Evolutionary conservation across 495 filamentous ascomycete genomes (phyloP).

Genomic region (Neurospora sp.): DNA sequence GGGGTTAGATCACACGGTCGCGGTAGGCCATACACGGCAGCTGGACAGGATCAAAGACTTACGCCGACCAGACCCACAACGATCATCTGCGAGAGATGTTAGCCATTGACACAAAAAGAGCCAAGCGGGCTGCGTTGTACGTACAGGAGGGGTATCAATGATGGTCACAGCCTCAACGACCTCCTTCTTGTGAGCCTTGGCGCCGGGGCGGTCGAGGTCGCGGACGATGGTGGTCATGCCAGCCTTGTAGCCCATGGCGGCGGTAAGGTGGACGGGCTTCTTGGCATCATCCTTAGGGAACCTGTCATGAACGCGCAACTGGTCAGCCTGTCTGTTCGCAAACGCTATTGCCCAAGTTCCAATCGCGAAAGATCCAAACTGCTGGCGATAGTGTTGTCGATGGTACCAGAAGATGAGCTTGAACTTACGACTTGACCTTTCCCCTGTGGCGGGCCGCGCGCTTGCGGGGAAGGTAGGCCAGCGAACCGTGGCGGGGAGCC

Average conservation of each 20-base stretch:
- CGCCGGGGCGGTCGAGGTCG: constrained; percentile 97
- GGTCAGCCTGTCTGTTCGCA: constrained; percentile 11
- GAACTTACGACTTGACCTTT: constrained; percentile 90
- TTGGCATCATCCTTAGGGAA: constrained; percentile 99
- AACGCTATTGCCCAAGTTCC: not conserved
- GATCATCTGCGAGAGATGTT: constrained; percentile 74
- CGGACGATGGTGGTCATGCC: constrained; percentile 99
- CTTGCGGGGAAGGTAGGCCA: constrained; percentile 97
- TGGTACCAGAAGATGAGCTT: not conserved
- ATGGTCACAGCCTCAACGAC: constrained; percentile 98
- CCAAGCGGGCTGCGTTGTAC: constrained; percentile 59
- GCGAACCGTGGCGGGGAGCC: constrained; percentile 94
- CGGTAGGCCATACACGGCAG: constrained; percentile 8
- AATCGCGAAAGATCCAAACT: not conserved
- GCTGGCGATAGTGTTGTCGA: not conserved
- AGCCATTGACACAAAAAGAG: constrained; percentile 45
- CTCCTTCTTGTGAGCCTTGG: constrained; percentile 99
- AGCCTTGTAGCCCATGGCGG: constrained; percentile 99
- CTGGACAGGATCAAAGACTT: constrained; percentile 25
- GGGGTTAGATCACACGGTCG: constrained; percentile 11
- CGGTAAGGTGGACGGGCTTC: constrained; percentile 98
- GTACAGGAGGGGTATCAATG: constrained; percentile 99
- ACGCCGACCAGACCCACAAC: constrained; percentile 94
- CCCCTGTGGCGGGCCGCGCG: constrained; percentile 90
- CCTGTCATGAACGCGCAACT: constrained; percentile 36